phyloP scores from a whole-genome alignment of 1,284 basidiomycete species.

The Xerocomus tenax region DNA sequence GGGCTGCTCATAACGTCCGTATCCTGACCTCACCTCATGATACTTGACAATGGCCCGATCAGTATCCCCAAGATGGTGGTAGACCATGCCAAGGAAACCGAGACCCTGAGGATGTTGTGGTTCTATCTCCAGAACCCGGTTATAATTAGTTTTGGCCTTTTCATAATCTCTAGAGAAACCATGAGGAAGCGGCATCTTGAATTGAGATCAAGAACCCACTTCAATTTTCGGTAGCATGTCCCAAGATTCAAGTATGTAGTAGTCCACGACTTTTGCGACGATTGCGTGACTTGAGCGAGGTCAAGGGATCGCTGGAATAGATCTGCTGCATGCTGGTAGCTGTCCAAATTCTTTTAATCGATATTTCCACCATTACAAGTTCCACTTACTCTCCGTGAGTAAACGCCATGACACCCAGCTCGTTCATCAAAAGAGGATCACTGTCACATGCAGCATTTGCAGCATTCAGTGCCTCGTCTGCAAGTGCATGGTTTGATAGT shows the following conservation, averaged over 20 bases:
- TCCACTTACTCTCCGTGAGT: conserved; percentile 69
- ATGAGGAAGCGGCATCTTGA: conserved; percentile 4
- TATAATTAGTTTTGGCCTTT: conserved; percentile 65
- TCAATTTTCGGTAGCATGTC: conserved; percentile 73
- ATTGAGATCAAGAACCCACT: conserved; percentile 38
- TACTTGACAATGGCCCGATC: conserved; percentile 80
- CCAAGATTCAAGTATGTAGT: conserved; percentile 87
- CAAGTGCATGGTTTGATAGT: conserved; percentile 74
- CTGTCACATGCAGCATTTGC: conserved; percentile 71
- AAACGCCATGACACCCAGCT: conserved; percentile 88
- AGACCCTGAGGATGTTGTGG: conserved; percentile 71
- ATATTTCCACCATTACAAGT: conserved; percentile 1
- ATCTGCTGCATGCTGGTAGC: conserved; percentile 61
- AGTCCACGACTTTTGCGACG: conserved; percentile 75
- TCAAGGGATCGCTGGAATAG: conserved; percentile 69
- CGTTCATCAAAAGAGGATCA: conserved; percentile 87
- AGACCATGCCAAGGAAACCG: conserved; percentile 76
- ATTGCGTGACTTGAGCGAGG: conserved; percentile 73
- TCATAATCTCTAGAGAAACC: conserved; percentile 47
- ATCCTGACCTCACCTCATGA: conserved; percentile 60
- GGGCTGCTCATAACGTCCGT: not conserved
- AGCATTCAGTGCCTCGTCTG: conserved; percentile 80
- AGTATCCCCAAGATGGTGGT: conserved; percentile 64
- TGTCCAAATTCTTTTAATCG: conserved; percentile 11
- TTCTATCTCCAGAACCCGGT: conserved; percentile 72